Conservation (phyloP, 306 rosid genomes). For the Mucuna pruriens region DNA sequence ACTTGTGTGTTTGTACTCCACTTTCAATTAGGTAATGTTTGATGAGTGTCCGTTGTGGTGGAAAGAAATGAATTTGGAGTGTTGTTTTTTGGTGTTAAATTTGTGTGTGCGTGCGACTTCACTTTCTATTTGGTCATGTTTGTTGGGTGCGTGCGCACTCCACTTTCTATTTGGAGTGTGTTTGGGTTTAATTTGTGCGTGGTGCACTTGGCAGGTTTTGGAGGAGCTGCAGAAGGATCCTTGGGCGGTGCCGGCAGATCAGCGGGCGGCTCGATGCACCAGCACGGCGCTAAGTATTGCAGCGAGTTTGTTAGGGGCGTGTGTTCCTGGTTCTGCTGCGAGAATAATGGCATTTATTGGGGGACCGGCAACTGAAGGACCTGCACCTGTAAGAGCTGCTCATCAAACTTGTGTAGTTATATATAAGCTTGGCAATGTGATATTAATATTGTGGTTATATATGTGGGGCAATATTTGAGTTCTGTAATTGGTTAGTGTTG, state of each 20-base stretch:
- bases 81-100: too few species aligned
- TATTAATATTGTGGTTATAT: slow-evolving; percentile 8
- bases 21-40: neutral
- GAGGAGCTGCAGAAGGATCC: slow-evolving; percentile 99
- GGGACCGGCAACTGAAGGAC: slow-evolving; percentile 96
- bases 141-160: neutral
- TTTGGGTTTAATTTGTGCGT: neutral
- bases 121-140: too few species aligned
- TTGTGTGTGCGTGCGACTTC: too few species aligned
- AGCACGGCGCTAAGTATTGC: slow-evolving; percentile 85
- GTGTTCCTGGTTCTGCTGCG: slow-evolving; percentile 96
- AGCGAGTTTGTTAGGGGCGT: slow-evolving; percentile 90
- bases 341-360: slow-evolving; percentile 94
- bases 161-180: neutral
- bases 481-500: slow-evolving; percentile 1
- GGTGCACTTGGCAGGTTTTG: slow-evolving; percentile 57
- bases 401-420: slow-evolving; percentile 16
- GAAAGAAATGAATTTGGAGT: too few species aligned
- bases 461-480: neutral
- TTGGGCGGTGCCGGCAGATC: slow-evolving; percentile 83
- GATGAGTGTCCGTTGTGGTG: neutral
- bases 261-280: slow-evolving; percentile 86
- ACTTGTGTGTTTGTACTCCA: neutral
- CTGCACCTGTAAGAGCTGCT: slow-evolving; percentile 80
- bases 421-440: slow-evolving; percentile 1